Evolutionary conservation across 2,329 filamentous ascomycete species (phyloP), one percentile per base, ranked within the genome.

Genomic region (Mycocentrospora acerina): DNA sequence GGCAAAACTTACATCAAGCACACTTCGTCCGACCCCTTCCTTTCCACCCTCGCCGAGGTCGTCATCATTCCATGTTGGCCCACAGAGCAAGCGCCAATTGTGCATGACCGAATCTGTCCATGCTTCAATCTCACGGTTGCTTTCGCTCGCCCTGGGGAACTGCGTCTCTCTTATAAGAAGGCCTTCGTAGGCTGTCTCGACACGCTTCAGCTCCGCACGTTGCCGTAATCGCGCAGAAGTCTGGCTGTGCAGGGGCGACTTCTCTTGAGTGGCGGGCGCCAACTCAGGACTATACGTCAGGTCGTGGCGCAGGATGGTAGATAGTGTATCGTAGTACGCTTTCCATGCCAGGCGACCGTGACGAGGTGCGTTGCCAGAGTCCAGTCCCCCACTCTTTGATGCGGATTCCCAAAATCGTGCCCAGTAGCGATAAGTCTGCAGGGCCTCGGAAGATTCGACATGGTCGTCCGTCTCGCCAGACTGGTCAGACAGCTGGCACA

Each of bases 41-140:
- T 89, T 86, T 7, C 90, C 90, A 5, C 87, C 89, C 55, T 85
- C 81, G 3, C 88, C 90, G 18, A 96, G 75, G 51, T 95, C 89
- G 37, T 82, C 73, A 48, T 95, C 86, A 28, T 76, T 78, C 90
- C 90, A 96, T 12, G 80, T 80, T 18, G 84, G 79, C 7, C 90
- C 88, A 53, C 86, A 89, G 7, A 96, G 69, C 24, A 93, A 75
- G 33, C 79, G 74, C 93, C 93, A 98, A 62, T 97, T 97, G 49
- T 74, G 76, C 60, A 95, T 83, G 8, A 89, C 86, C 37, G 85
- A 78, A 47, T 86, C 80, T 14, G 90, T 82, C 76, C 93, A 97
- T 7, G 74, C 72, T 62, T 97, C 91, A 3, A 97, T 80, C 59
- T 91, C 86, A 29, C 79, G 73, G 41, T 90, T 89, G 35, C 81